Evolutionary conservation across 495 filamentous ascomycete species (phyloP), one percentile per base, ranked within the genome.

Genomic region (Aspergillus hancockii): DNA sequence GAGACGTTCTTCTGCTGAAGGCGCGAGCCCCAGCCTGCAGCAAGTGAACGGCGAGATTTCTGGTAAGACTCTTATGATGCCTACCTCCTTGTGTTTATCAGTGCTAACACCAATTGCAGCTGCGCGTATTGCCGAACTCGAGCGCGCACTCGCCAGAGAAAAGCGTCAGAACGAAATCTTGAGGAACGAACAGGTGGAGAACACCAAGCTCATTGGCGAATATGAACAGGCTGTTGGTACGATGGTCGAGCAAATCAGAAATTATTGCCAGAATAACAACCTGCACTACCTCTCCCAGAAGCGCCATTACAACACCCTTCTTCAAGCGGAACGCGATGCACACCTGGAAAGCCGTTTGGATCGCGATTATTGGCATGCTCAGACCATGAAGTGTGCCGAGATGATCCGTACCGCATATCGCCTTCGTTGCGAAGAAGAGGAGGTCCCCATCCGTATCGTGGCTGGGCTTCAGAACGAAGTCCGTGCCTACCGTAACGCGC

Each of bases 341-440:
- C 82, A 83, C 47, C 63, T 87, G 49, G 75, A 84, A 19, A 77
- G 83, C 63, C 78, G 85, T 9, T 62, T 88, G n/a, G 81, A 85
- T 58, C 84, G 84, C n/a, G 82, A 85, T 50, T 78, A 84, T 58
- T 87, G 84, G 85, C 85, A 88, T 63, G 77, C 79, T 8, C 78
- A 81, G 60, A 79, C 79, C 41, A 78, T 82, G 75, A 76, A 77
- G 53, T 77, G 75, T 40, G 75, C 78, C 6, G 76, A 80, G 53
- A 82, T 83, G 79, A 74, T 83, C 31, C 75, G 81, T 10, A 79
- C 74, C 22, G 79, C 81, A 2, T 74, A 81, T 54, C 74, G 75
- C 41, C 60, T 83, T 9, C 73, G 80, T 16, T 80, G 75, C 49
- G 77, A 81, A 40, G 80, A 82, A 58, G 81, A 83, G 22, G 77